Evolutionary conservation across 805 yeast genomes (phyloP).

Genomic region (Yarrowia sp.): DNA sequence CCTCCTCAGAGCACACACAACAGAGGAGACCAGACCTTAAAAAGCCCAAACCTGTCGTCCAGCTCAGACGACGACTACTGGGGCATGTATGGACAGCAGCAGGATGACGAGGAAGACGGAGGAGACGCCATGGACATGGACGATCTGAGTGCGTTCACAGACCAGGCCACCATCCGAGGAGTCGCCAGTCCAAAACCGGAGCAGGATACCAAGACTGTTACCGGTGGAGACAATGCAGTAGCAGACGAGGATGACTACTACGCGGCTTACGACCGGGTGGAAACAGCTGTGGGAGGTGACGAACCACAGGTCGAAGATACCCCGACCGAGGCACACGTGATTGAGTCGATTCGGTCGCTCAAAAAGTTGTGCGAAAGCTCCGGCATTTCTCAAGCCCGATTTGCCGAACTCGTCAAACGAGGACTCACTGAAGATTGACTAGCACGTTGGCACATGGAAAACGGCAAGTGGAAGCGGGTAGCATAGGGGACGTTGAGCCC

Average conservation of each 20-base stretch:
- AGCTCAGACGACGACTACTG: constrained; percentile 19
- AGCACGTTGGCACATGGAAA: background rate
- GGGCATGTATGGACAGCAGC: constrained; percentile 18
- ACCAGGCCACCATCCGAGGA: background rate
- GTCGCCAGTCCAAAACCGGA: background rate
- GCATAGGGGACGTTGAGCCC: too few relatives aligned
- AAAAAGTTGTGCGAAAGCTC: constrained; percentile 1
- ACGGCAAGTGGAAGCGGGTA: background rate
- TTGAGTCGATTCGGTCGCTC: background rate
- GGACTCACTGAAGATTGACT: background rate
- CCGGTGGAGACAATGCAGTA: constrained; percentile 13
- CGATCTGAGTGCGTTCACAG: background rate
- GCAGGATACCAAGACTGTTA: background rate
- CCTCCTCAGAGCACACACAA: constrained; percentile 2
- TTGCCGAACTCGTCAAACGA: constrained; percentile 11
- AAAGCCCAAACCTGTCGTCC: background rate
- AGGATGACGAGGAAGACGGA: background rate
- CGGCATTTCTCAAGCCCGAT: background rate
- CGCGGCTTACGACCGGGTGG: constrained; percentile 26
- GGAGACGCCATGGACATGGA: background rate
- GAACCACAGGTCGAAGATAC: background rate
- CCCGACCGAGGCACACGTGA: constrained; percentile 5
- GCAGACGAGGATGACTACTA: constrained; percentile 31
- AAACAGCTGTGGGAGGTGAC: constrained; percentile 1
- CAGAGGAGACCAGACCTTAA: background rate